A percentile compares a stretch with the other conserved stretches of the same genome.
These are phyloP conservation scores for Chlamydomonas sp. DNA, from an alignment of 139 green algal species.

Conservation along the genomic window DNA sequence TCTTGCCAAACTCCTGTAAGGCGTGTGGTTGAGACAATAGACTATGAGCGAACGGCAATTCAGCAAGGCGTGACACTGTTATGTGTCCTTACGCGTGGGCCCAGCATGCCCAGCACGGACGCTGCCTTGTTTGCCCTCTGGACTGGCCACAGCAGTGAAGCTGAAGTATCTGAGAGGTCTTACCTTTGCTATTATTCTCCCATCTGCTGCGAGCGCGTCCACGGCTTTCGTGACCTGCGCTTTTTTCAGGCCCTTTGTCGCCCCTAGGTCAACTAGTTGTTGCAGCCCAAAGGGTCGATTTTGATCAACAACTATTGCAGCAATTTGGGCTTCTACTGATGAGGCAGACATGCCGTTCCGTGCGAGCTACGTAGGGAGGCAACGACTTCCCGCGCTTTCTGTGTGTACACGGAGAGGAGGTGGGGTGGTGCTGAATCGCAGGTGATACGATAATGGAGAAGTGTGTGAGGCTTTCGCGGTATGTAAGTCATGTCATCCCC, in stretches of 20 bases:
- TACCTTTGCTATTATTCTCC: constrained; percentile 18
- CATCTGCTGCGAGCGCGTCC: neutral
- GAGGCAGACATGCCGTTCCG: neutral
- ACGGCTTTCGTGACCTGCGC: constrained; percentile 36
- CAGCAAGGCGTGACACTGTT: neutral
- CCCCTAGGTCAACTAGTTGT: constrained; percentile 22
- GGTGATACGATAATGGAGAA: too few species aligned
- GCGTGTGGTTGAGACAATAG: neutral
- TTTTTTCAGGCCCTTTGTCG: constrained; percentile 33
- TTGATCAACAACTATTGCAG: neutral
- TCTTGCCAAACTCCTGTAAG: constrained; percentile 83
- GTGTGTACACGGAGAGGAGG: too few species aligned
- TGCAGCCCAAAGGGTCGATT: constrained; percentile 28
- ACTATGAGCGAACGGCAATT: neutral
- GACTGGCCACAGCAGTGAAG: neutral
- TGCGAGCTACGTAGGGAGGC: too few species aligned
- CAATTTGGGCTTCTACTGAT: constrained; percentile 6
- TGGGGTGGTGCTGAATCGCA: too few species aligned
- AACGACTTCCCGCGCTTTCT: too few species aligned
- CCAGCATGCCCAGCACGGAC: neutral
- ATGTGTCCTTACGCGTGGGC: neutral
- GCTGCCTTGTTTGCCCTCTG: neutral
- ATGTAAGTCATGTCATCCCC: too few species aligned
- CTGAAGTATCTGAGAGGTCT: neutral
- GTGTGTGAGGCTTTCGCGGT: too few species aligned